Evolutionary conservation across 2,329 filamentous ascomycete species (phyloP).

Genomic region (Aureobasidium sp.): DNA sequence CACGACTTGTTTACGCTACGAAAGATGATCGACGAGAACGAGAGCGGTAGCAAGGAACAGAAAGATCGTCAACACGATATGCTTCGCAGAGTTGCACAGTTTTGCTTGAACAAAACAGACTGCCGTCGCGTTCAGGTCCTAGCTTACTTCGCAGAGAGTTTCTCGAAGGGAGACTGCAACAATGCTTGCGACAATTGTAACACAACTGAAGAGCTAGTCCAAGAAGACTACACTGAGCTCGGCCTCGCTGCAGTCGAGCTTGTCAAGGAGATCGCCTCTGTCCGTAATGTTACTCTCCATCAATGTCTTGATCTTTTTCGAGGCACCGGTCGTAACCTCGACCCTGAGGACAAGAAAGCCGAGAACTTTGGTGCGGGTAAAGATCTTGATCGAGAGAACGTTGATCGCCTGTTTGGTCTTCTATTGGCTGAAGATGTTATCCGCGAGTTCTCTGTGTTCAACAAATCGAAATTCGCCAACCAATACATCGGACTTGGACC

Average conservation of each 20-base stretch:
- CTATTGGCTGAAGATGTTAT: constrained; percentile 68
- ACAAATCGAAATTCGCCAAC: constrained; percentile 54
- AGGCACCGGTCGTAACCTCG: constrained; percentile 54
- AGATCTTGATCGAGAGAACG: constrained; percentile 62
- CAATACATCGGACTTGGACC: constrained; percentile 55
- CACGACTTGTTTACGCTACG: constrained; percentile 64
- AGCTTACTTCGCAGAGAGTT: constrained; percentile 87
- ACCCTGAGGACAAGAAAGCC: constrained; percentile 40
- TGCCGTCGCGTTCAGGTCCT: constrained; percentile 84
- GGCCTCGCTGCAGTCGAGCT: constrained; percentile 63
- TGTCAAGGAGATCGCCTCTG: constrained; percentile 45
- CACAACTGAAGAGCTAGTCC: constrained; percentile 60
- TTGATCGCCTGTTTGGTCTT: constrained; percentile 74
- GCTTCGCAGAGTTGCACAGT: constrained; percentile 76
- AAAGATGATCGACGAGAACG: constrained; percentile 74
- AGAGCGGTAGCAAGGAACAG: constrained; percentile 60
- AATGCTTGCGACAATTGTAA: constrained; percentile 83
- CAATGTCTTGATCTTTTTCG: constrained; percentile 80
- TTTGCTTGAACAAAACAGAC: constrained; percentile 80
- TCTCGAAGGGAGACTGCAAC: constrained; percentile 61
- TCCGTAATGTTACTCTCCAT: constrained; percentile 55
- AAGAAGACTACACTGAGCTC: constrained; percentile 66
- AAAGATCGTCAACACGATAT: constrained; percentile 78
- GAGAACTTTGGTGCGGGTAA: constrained; percentile 60
- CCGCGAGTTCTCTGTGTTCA: constrained; percentile 58